These are phyloP conservation scores for Lasiosphaeria ovina DNA, from an alignment of 495 filamentous ascomycete species.

Conservation along the genomic window DNA sequence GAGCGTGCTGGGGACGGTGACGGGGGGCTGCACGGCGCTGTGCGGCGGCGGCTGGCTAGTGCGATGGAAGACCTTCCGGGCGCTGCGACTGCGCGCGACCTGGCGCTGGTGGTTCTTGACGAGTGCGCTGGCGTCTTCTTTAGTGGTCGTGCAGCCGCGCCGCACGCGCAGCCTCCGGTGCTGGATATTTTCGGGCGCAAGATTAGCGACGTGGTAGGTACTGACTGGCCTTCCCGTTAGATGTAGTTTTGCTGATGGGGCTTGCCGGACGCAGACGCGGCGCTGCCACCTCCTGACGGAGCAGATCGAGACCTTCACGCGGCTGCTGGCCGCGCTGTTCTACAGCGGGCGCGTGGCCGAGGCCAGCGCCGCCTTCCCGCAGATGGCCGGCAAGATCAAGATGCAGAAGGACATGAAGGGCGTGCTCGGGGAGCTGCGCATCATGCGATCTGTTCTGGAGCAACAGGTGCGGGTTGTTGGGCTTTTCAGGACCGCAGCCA, in stretches of 20 bases:
- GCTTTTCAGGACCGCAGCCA: too few relatives aligned
- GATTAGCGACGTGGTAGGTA: conserved; percentile 29
- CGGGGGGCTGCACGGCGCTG: too few relatives aligned
- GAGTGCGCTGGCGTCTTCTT: conserved; percentile 63
- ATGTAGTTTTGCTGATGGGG: too few relatives aligned
- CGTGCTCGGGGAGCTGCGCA: background rate
- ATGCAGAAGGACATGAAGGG: background rate
- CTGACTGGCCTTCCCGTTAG: too few relatives aligned
- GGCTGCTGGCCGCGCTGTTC: too few relatives aligned
- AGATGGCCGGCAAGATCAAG: background rate
- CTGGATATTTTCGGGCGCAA: conserved; percentile 64
- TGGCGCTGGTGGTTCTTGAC: conserved; percentile 63
- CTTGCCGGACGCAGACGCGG: too few relatives aligned
- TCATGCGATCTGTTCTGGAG: background rate
- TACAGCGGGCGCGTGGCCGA: background rate
- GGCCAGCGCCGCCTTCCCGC: background rate
- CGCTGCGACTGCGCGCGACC: conserved; percentile 49
- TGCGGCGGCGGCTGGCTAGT: too few relatives aligned
- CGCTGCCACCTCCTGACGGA: too few relatives aligned
- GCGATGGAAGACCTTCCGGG: too few relatives aligned
- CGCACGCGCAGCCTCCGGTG: conserved; percentile 61
- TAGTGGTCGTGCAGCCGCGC: conserved; percentile 52
- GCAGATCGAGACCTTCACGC: too few relatives aligned
- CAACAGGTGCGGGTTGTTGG: background rate
- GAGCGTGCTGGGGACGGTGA: conserved; percentile 43